These are phyloP conservation scores for Castanea crenata DNA, from an alignment of 306 rosid genomes.

Conservation along the genomic window DNA sequence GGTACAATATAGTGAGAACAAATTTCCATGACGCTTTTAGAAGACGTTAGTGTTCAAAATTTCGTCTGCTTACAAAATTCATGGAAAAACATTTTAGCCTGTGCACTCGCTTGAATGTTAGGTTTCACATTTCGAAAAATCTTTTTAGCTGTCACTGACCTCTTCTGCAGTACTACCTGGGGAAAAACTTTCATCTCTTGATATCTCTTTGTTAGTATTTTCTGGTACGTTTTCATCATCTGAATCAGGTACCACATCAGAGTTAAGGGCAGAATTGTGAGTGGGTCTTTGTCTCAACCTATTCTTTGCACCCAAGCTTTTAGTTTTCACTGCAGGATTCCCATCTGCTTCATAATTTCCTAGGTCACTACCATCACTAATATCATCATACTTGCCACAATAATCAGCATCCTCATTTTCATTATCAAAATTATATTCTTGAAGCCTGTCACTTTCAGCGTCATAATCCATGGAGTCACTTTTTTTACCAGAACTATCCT, in stretches of 20 bases:
- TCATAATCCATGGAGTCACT: constrained; percentile 33
- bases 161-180: constrained; percentile 1
- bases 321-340: constrained; percentile 36
- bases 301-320: constrained; percentile 55
- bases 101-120: too few relatives aligned
- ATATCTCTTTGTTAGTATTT: background rate
- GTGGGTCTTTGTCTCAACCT: constrained; percentile 78
- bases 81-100: too few relatives aligned
- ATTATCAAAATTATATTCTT: constrained; percentile 33
- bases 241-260: constrained; percentile 50
- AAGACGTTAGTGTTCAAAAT: background rate
- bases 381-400: constrained; percentile 25
- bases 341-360: constrained; percentile 30
- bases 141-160: constrained; percentile 5
- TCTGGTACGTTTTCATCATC: constrained; percentile 33
- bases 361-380: constrained; percentile 10
- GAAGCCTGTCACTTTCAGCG: constrained; percentile 21
- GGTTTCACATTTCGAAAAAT: too few relatives aligned
- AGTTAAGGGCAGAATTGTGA: constrained; percentile 63
- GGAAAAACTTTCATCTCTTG: background rate
- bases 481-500: constrained; percentile 28
- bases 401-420: constrained; percentile 29
- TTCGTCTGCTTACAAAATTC: background rate
- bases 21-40: background rate
- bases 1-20: too few relatives aligned